A percentile compares a stretch with the other conserved stretches of the same genome.
Evolutionary conservation across 139 green algal genomes (phyloP).

Genomic region (Choricystis sp.): DNA sequence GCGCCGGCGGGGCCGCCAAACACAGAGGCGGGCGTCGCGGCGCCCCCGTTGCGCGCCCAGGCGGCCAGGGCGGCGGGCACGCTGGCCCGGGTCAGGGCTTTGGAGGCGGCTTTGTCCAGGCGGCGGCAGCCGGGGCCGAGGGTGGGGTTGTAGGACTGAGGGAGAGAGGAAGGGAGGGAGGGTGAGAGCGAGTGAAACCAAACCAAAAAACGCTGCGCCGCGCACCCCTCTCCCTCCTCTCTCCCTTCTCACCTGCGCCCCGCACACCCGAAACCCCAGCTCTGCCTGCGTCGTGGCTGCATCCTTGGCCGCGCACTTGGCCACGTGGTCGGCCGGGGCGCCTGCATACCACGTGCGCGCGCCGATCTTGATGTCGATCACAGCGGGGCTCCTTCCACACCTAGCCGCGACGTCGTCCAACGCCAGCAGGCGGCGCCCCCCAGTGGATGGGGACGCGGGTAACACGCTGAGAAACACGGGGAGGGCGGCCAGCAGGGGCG

Average conservation of each 20-base stretch:
- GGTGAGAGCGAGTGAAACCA: neutral
- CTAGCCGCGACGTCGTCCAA: slow-evolving; percentile 43
- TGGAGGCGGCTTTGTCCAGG: slow-evolving; percentile 53
- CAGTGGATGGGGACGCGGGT: neutral
- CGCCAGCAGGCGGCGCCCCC: slow-evolving; percentile 29
- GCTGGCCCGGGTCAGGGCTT: slow-evolving; percentile 24
- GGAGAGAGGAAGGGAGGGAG: neutral
- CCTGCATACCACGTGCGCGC: slow-evolving; percentile 47
- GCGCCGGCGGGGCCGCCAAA: slow-evolving; percentile 28
- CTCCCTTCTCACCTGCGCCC: slow-evolving; percentile 30
- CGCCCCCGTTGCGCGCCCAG: slow-evolving; percentile 7
- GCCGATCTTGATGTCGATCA: slow-evolving; percentile 58
- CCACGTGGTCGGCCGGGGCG: slow-evolving; percentile 32
- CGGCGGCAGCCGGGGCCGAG: slow-evolving; percentile 36
- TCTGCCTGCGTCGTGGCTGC: slow-evolving; percentile 40
- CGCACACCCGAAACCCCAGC: slow-evolving; percentile 71
- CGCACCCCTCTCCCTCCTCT: neutral
- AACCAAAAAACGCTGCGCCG: neutral
- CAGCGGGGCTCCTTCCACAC: slow-evolving; percentile 47
- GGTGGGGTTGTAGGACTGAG: slow-evolving; percentile 28
- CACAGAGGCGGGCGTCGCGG: slow-evolving; percentile 24
- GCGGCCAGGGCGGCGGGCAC: neutral
- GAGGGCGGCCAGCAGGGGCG: slow-evolving; percentile 27
- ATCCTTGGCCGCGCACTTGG: slow-evolving; percentile 46
- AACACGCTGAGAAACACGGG: slow-evolving; percentile 11